Conservation (phyloP, 352 stramenopile genomes). For the Globisporangium solare region DNA sequence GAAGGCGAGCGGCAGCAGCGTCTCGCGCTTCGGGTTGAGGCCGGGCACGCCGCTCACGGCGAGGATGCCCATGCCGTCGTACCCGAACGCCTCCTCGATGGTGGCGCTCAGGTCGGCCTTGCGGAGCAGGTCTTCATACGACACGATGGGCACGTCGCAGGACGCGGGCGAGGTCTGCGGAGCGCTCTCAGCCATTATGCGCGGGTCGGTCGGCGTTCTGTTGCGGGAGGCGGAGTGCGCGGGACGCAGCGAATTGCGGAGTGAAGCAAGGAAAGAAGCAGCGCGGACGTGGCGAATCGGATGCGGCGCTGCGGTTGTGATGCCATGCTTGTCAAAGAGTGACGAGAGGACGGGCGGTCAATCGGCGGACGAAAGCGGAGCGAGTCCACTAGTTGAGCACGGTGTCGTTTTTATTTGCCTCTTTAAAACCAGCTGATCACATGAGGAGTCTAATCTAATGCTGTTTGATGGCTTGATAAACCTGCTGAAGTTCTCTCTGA, state of each 20-base stretch:
- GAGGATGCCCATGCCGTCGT: slow-evolving; percentile 88
- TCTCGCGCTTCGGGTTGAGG: slow-evolving; percentile 61
- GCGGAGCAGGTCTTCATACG: slow-evolving; percentile 45
- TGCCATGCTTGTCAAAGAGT: slow-evolving; percentile 9
- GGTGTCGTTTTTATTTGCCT: not conserved
- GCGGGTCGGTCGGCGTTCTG: not conserved
- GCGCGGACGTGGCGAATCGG: not conserved
- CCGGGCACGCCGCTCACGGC: slow-evolving; percentile 84
- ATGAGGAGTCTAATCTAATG: not conserved
- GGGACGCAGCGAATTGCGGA: slow-evolving; percentile 3
- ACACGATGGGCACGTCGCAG: slow-evolving; percentile 59
- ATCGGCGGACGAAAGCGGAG: not conserved
- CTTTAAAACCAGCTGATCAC: not conserved
- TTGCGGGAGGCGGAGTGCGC: not conserved
- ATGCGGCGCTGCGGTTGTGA: not conserved
- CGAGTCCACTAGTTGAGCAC: not conserved
- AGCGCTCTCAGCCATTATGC: not conserved
- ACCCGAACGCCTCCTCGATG: slow-evolving; percentile 84
- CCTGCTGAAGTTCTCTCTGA: too few relatives aligned
- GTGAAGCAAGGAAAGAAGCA: not conserved
- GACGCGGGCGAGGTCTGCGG: slow-evolving; percentile 1
- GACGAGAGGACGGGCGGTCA: too few relatives aligned
- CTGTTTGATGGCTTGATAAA: too few relatives aligned
- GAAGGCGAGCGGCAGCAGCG: slow-evolving; percentile 86
- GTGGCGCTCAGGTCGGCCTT: slow-evolving; percentile 39